Percentiles rank a stretch among this genome's conserved stretches.
Conservation (phyloP, 2,329 filamentous ascomycete genomes). For the Tympanopsis confertula region DNA sequence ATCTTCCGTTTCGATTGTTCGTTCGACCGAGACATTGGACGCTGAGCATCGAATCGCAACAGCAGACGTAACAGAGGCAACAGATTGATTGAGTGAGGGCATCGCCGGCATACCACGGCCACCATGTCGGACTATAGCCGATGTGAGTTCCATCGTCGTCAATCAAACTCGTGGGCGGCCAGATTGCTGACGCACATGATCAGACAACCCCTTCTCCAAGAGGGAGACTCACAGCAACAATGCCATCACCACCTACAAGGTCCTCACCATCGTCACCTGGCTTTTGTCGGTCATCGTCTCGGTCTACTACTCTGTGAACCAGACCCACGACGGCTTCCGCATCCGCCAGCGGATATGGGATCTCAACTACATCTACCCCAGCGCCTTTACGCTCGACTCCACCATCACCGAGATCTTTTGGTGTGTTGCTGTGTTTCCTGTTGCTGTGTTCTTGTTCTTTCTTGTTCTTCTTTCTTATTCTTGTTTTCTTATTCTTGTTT, state of each 20-base stretch:
- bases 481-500: background rate
- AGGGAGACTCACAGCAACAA: conserved; percentile 52
- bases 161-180: too few species aligned
- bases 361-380: conserved; percentile 54
- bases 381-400: conserved; percentile 66
- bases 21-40: too few species aligned
- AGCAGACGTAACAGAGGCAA: too few species aligned
- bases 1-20: too few species aligned
- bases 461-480: background rate
- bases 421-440: conserved; percentile 32
- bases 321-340: conserved; percentile 48
- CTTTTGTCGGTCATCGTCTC: conserved; percentile 59
- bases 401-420: conserved; percentile 63
- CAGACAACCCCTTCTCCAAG: conserved; percentile 68
- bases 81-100: too few species aligned
- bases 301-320: conserved; percentile 61
- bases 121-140: too few species aligned
- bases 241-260: conserved; percentile 61
- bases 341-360: conserved; percentile 60
- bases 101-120: too few species aligned
- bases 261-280: conserved; percentile 66
- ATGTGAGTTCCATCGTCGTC: too few species aligned
- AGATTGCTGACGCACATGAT: too few species aligned
- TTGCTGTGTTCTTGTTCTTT: background rate
- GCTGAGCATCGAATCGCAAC: too few species aligned